Percentiles rank a stretch among this genome's conserved stretches.
These are phyloP conservation scores for Arthrobotrys iridis DNA, from an alignment of 2,329 filamentous ascomycete species.

Conservation along the genomic window DNA sequence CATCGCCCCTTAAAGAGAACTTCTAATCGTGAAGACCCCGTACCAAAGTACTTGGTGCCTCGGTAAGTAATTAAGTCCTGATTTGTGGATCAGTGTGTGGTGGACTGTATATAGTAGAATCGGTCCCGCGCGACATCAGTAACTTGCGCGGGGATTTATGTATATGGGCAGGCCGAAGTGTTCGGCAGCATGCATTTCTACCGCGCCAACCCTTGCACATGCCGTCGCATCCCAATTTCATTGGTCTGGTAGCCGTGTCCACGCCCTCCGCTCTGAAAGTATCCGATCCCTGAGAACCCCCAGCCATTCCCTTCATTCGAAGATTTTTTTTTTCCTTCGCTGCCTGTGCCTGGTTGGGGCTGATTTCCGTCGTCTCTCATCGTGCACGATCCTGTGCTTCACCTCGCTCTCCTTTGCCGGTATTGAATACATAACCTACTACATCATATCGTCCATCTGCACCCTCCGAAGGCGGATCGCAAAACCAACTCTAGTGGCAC, in stretches of 20 bases:
- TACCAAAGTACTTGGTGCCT: no score
- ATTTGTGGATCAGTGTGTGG: background rate
- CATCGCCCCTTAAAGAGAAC: no score
- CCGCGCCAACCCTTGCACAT: conserved; percentile 26
- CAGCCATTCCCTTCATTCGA: conserved; percentile 20
- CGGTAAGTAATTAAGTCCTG: no score
- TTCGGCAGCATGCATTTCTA: conserved; percentile 9
- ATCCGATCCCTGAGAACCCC: background rate
- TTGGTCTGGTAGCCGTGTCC: conserved; percentile 16
- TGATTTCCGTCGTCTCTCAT: background rate
- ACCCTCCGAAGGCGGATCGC: background rate
- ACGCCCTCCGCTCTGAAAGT: conserved; percentile 2
- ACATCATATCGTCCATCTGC: background rate
- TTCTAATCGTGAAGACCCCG: no score
- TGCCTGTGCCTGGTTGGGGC: background rate
- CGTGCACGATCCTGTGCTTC: no score
- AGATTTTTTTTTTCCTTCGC: background rate
- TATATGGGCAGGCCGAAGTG: conserved; percentile 17
- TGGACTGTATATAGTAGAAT: no score
- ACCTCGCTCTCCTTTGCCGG: background rate
- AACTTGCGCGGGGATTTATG: background rate
- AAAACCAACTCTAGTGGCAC: background rate
- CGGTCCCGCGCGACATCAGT: conserved; percentile 3
- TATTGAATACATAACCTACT: background rate
- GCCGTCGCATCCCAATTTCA: conserved; percentile 6